Evolutionary conservation across 164 flowering plant genomes (phyloP).

Genomic region (Vitis amurensis): DNA sequence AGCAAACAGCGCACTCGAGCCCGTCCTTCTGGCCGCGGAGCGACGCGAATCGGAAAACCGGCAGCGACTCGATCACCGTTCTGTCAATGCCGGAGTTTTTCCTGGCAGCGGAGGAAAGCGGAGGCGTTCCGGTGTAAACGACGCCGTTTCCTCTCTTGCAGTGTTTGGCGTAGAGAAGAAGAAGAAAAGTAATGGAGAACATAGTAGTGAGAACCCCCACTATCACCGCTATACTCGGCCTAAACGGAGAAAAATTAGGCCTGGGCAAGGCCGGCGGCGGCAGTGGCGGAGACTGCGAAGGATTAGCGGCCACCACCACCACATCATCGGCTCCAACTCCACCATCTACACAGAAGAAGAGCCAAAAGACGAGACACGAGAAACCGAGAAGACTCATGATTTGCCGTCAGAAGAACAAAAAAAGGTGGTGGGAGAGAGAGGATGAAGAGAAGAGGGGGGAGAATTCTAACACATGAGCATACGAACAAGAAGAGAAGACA

Average conservation of each 20-base stretch:
- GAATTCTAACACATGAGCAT: too few relatives aligned
- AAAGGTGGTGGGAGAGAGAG: too few relatives aligned
- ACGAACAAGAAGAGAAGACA: too few relatives aligned
- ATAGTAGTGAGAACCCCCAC: slow-evolving; percentile 68
- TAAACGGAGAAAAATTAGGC: slow-evolving; percentile 31
- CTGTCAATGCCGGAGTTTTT: slow-evolving; percentile 76
- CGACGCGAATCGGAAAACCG: slow-evolving; percentile 71
- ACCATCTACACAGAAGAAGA: neutral
- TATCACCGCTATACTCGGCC: slow-evolving; percentile 62
- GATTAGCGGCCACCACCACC: neutral
- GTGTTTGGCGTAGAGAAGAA: slow-evolving; percentile 85
- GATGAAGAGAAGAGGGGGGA: too few relatives aligned
- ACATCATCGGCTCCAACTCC: neutral
- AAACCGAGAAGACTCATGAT: neutral
- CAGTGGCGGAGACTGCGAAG: slow-evolving; percentile 12
- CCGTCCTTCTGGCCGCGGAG: slow-evolving; percentile 74
- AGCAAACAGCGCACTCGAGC: slow-evolving; percentile 91
- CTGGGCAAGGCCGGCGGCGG: slow-evolving; percentile 7
- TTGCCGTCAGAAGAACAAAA: too few relatives aligned
- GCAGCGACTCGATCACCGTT: slow-evolving; percentile 68
- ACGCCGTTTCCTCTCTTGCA: slow-evolving; percentile 40
- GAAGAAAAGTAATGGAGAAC: slow-evolving; percentile 72
- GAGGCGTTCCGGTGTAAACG: neutral
- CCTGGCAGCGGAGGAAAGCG: slow-evolving; percentile 18
- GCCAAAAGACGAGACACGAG: too few relatives aligned